Evolutionary conservation across 345 rosid species (phyloP).

Genomic region (Clausena lansium): DNA sequence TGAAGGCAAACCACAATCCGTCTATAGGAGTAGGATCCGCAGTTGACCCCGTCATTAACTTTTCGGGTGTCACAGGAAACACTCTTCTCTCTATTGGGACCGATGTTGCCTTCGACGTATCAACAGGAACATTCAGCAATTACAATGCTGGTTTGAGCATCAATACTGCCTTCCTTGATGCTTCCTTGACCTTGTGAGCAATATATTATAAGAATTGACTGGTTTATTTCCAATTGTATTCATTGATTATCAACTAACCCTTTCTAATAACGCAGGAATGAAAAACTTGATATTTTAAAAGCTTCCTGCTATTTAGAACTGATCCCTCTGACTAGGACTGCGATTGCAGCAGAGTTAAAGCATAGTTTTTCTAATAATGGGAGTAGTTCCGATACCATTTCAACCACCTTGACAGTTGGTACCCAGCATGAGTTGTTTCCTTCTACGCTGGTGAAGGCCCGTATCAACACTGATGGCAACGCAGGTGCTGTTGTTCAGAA

Average conservation of each 20-base stretch:
- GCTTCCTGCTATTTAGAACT: conserved; percentile 36
- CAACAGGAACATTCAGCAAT: conserved; percentile 19
- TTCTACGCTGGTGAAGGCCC: conserved; percentile 44
- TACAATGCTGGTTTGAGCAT: conserved; percentile 44
- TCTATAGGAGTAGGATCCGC: conserved; percentile 5
- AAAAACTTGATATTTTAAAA: conserved; percentile 29
- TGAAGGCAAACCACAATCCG: conserved; percentile 18
- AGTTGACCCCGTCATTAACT: conserved; percentile 31
- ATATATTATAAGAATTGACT: neutral
- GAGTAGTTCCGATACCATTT: neutral
- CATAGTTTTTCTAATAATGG: conserved; percentile 17
- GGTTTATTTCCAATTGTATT: neutral
- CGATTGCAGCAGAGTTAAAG: conserved; percentile 53
- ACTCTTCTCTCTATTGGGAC: conserved; percentile 39
- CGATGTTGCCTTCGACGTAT: conserved; percentile 28
- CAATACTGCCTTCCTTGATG: conserved; percentile 27
- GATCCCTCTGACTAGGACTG: conserved; percentile 35
- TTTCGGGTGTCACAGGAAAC: conserved; percentile 43
- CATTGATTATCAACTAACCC: neutral
- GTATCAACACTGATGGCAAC: conserved; percentile 33
- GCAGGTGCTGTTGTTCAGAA: conserved; percentile 39
- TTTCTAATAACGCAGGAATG: conserved; percentile 38
- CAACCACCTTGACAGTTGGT: conserved; percentile 37
- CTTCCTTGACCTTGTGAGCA: conserved; percentile 53
- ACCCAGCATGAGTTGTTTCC: conserved; percentile 39